These are phyloP conservation scores for Zoysia pacifica DNA, from an alignment of 176 grass and related monocot species.

Conservation along the genomic window DNA sequence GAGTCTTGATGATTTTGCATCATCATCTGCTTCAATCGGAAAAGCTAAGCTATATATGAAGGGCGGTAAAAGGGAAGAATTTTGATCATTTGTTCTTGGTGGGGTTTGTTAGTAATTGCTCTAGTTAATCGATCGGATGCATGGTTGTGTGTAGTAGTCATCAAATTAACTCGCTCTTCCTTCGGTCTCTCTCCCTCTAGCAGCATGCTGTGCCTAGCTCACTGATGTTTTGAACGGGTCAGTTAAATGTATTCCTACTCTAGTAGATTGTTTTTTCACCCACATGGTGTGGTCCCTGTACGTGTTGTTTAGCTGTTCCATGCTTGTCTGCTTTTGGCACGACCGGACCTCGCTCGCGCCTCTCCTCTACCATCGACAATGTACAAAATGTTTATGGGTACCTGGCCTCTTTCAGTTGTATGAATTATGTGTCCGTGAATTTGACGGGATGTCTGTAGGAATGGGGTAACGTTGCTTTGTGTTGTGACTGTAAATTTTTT, in stretches of 20 bases:
- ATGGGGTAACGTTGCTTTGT: not conserved
- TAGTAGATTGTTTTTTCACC: not conserved
- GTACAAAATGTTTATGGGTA: constrained; percentile 34
- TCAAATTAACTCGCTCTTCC: constrained; percentile 29
- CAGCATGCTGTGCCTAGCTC: not conserved
- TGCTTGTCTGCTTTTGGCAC: constrained; percentile 49
- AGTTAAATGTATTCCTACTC: constrained; percentile 50
- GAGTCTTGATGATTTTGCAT: constrained; percentile 9
- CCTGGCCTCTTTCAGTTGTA: constrained; percentile 3
- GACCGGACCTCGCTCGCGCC: not conserved
- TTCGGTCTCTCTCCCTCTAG: not conserved
- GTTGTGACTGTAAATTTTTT: not conserved
- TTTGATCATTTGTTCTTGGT: constrained; percentile 32
- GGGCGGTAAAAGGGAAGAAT: constrained; percentile 34
- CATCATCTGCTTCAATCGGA: not conserved
- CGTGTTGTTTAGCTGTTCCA: constrained; percentile 59
- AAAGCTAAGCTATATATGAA: not conserved
- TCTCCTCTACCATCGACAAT: not conserved
- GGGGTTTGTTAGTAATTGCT: not conserved
- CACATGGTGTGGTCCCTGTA: constrained; percentile 53
- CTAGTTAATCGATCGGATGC: not conserved
- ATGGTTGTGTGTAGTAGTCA: constrained; percentile 15
- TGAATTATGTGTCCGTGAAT: not conserved
- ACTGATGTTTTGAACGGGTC: constrained; percentile 50
- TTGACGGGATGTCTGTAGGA: not conserved